A percentile compares a stretch with the other conserved stretches of the same genome.
Conservation (phyloP, 148 eudicot genomes). For the Rhododendron mucronatum region DNA sequence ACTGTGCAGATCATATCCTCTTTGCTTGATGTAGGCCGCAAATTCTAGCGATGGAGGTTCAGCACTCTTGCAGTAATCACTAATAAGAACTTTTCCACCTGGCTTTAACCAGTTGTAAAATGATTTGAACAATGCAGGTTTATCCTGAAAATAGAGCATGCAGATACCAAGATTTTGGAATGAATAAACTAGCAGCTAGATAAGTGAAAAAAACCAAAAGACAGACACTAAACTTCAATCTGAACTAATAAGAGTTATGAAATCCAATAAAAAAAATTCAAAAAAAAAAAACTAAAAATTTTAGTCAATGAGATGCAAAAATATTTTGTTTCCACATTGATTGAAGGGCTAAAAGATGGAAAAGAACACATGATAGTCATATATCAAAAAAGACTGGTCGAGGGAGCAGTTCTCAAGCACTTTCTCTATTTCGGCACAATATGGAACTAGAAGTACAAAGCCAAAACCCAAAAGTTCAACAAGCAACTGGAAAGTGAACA, state of each 20-base stretch:
- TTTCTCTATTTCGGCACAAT: neutral
- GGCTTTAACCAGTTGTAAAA: slow-evolving; percentile 98
- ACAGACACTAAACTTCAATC: slow-evolving; percentile 1
- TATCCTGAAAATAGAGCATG: slow-evolving; percentile 54
- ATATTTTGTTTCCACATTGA: neutral
- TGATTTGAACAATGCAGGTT: slow-evolving; percentile 77
- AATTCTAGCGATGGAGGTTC: slow-evolving; percentile 69
- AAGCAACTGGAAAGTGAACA: neutral
- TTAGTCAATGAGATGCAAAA: neutral
- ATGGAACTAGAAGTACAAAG: neutral
- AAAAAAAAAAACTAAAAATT: neutral
- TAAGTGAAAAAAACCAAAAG: neutral
- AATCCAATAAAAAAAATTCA: neutral
- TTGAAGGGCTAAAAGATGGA: neutral
- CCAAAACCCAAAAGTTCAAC: neutral
- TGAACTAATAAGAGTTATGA: neutral
- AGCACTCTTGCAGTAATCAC: slow-evolving; percentile 79
- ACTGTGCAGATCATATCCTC: slow-evolving; percentile 97
- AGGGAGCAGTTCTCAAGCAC: neutral
- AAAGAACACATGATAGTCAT: neutral
- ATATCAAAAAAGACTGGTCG: neutral
- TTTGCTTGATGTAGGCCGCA: slow-evolving; percentile 84
- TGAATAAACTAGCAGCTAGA: neutral
- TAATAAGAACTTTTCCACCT: slow-evolving; percentile 87
- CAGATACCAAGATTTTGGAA: neutral